Evolutionary conservation across 2,329 filamentous ascomycete genomes (phyloP).

Genomic region (Microsporum canis): DNA sequence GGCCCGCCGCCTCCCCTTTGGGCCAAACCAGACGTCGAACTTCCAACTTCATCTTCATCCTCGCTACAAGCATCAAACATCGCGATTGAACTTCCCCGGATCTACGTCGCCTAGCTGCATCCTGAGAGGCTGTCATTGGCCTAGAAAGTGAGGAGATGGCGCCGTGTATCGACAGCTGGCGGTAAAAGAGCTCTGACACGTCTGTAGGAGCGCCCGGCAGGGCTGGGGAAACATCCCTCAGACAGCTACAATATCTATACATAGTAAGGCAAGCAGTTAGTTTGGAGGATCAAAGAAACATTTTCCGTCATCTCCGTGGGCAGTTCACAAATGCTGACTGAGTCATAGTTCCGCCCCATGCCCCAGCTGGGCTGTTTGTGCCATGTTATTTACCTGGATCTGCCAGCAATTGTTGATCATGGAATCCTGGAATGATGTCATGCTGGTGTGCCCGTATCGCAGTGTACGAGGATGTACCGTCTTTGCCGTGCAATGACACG

Average conservation of each 20-base stretch:
- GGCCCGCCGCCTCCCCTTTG: not conserved
- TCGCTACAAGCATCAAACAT: not conserved
- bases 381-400: not conserved
- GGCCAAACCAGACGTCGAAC: not conserved
- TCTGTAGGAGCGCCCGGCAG: not conserved
- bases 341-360: not conserved
- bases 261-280: not conserved
- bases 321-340: not conserved
- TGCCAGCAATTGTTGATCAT: not conserved
- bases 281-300: not conserved
- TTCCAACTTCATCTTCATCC: not conserved
- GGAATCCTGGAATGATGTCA: not conserved
- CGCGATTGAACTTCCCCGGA: not conserved
- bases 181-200: not conserved
- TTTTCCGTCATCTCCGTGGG: not conserved
- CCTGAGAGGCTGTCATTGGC: not conserved
- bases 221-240: not conserved
- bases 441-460: not conserved
- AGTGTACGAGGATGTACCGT: not conserved
- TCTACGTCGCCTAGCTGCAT: not conserved
- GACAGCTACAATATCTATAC: not conserved
- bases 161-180: not conserved
- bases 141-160: not conserved
- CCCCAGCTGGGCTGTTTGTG: not conserved
- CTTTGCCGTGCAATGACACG: not conserved